Evolutionary conservation across 1,139 yeast species (phyloP).

Genomic region (Saccharomyces hybrid): DNA sequence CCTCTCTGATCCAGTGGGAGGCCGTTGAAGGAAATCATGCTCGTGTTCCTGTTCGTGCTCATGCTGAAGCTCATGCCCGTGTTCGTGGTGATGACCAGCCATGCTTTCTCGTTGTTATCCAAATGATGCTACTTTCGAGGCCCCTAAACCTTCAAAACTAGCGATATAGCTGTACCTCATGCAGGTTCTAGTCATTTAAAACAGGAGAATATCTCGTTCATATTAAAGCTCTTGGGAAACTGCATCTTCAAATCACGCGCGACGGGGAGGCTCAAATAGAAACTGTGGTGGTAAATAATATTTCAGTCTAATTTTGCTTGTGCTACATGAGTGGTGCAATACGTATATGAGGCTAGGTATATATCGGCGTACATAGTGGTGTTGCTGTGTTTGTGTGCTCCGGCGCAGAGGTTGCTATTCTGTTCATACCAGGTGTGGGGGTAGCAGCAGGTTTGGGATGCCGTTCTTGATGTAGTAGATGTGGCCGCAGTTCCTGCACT

Average conservation of each 20-base stretch:
- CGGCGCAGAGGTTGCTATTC: not conserved
- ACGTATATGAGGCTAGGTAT: not conserved
- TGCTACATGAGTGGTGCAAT: not conserved
- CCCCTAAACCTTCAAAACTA: not conserved
- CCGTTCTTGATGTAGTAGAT: constrained; percentile 84
- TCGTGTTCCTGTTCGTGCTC: not conserved
- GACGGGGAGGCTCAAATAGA: not conserved
- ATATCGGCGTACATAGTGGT: not conserved
- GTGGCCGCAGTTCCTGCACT: constrained; percentile 79
- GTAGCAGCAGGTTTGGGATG: constrained; percentile 87
- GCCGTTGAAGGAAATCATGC: not conserved
- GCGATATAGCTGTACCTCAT: not conserved
- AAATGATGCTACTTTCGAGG: not conserved
- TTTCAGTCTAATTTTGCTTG: not conserved
- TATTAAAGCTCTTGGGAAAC: not conserved
- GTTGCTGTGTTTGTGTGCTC: not conserved
- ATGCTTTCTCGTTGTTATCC: not conserved
- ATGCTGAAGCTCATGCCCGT: not conserved
- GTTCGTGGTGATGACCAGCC: constrained; percentile 1
- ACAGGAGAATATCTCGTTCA: not conserved
- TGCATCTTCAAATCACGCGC: not conserved
- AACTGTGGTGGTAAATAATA: not conserved
- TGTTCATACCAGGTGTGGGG: constrained; percentile 72
- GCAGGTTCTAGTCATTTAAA: not conserved
- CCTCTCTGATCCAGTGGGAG: constrained; percentile 13